These are phyloP conservation scores for Rhodomyrtus psidioides DNA, from an alignment of 441 rosid species.

Conservation along the genomic window DNA sequence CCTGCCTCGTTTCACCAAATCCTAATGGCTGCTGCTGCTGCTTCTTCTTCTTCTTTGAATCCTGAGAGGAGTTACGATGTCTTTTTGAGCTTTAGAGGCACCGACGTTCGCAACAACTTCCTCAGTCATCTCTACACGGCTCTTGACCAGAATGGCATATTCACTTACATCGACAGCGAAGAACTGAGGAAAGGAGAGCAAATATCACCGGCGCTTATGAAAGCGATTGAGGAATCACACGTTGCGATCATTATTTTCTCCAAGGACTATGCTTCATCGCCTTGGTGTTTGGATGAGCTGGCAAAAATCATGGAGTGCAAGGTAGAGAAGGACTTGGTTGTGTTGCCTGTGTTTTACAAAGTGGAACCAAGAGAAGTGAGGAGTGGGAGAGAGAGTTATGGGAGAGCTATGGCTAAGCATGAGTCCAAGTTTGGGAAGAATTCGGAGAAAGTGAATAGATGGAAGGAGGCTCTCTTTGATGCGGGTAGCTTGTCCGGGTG, in stretches of 20 bases:
- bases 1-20: background rate
- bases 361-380: no score
- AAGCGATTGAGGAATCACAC: no score
- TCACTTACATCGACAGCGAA: background rate
- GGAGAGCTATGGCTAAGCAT: no score
- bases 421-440: background rate
- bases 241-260: no score
- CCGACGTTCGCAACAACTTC: background rate
- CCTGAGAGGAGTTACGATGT: background rate
- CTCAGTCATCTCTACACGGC: background rate
- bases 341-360: no score
- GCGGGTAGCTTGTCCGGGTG: background rate
- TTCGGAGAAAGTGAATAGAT: background rate
- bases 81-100: background rate
- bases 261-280: no score
- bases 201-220: no score
- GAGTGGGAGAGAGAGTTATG: no score
- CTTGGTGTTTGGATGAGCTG: no score
- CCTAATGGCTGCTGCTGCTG: background rate
- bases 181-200: background rate
- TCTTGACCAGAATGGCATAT: background rate
- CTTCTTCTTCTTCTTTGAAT: background rate
- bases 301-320: no score
- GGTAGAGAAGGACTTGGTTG: no score
- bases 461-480: background rate